Base-by-base conservation (phyloP, 306 rosid genomes). In the Vachellia pachyceras region DNA sequence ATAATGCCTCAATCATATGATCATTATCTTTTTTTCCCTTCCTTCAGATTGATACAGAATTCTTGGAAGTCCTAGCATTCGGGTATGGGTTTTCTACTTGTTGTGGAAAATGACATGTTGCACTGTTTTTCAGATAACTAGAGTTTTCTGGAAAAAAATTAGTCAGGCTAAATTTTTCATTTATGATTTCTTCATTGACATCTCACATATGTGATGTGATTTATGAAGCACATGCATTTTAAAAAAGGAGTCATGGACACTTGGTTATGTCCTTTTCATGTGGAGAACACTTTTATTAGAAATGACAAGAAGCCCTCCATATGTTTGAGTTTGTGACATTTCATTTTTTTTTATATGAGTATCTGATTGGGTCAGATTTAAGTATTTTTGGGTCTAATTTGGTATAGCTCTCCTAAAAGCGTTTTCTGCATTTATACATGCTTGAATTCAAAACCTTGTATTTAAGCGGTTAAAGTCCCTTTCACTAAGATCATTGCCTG, bases 21-120 rank as follows among this genome's bases (percentile, higher is more conserved):
- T 60, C 37, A 33, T 35, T 75, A 33, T 65, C 14, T 45, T 72
- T 40, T 52, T 18, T n/a, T 67, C 33, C 33, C 33, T 29, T 29
- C 33, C 39, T 49, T 76, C 89, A 88, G 91, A 76, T 88, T 86
- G 91, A 88, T 57, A 70, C 90, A 50, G 76, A 86, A 68, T 88
- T 88, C 70, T 44, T 82, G 39, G 91, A 88, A 84, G 73, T 88
- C 47, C 76, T 88, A 25, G 87, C 86, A 84, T 84, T 88, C 88
- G 76, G 86, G 91, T 88, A 80, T 17, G 77, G 47, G 73, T 57
- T 20, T 79, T 37, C 44, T 44, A 66, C 40, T 15, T 39, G 46
- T 64, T 11, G 20, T 29, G 10, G 20, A 35, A 13, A 71, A 23
- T 39, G 65, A 14, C 25, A 49, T 5, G 58, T 68, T 42, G 14